A percentile compares a stretch with the other conserved stretches of the same genome.
Evolutionary conservation across 2,329 filamentous ascomycete species (phyloP).

Genomic region (Coniochaeta sp.): DNA sequence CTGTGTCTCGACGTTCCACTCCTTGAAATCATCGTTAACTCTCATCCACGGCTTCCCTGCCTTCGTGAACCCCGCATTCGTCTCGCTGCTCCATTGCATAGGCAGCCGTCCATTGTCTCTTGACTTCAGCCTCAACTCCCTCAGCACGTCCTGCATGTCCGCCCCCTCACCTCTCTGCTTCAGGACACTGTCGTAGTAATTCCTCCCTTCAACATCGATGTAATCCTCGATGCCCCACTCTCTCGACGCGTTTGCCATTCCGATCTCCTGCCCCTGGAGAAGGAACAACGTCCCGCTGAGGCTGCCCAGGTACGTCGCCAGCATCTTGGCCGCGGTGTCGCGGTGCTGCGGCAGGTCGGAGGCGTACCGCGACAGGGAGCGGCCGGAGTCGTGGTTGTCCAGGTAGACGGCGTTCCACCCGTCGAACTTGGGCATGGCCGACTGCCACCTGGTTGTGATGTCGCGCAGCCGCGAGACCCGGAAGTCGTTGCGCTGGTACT

Average conservation of each 20-base stretch:
- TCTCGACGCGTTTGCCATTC: conserved; percentile 43
- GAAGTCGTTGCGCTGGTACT: conserved; percentile 42
- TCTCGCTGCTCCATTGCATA: conserved; percentile 59
- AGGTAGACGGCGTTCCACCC: conserved; percentile 52
- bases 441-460: conserved; percentile 39
- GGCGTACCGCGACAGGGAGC: conserved; percentile 45
- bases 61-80: conserved; percentile 53
- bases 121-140: conserved; percentile 14
- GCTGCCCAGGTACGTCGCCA: conserved; percentile 37
- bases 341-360: conserved; percentile 33
- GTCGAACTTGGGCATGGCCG: conserved; percentile 40
- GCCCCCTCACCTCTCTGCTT: conserved; percentile 6
- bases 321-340: conserved; percentile 39
- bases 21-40: conserved; percentile 48
- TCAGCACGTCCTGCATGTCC: not conserved
- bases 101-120: conserved; percentile 66
- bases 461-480: conserved; percentile 38
- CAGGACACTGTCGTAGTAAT: conserved; percentile 28
- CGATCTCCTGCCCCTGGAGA: conserved; percentile 54
- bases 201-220: conserved; percentile 39
- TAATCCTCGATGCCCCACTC: conserved; percentile 40
- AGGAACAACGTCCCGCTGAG: conserved; percentile 46
- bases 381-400: conserved; percentile 56
- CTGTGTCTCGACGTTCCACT: conserved; percentile 49
- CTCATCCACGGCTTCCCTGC: conserved; percentile 57